Percentiles rank a stretch among this genome's conserved stretches.
phyloP scores from a whole-genome alignment of 345 rosid genomes.

The Citrus cavaleriei region DNA sequence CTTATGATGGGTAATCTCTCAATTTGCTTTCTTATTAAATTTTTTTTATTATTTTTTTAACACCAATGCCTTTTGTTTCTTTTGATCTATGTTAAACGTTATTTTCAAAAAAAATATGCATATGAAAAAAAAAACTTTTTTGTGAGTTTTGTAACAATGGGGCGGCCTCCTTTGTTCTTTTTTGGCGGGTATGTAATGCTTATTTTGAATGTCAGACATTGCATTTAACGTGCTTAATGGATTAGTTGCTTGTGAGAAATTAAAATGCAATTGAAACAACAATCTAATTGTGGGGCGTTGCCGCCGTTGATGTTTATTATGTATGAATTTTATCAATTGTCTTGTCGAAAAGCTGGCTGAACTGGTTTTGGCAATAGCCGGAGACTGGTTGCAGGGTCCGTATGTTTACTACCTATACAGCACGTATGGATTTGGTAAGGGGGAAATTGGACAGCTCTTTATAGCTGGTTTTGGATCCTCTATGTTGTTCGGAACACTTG shows the following conservation, averaged over 20 bases:
- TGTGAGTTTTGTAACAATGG: background rate
- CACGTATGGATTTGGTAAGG: conserved; percentile 63
- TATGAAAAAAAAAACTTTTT: background rate
- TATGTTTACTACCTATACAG: conserved; percentile 69
- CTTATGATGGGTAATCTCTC: conserved; percentile 64
- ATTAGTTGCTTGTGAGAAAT: background rate
- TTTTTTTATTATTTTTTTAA: no score
- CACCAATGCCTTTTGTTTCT: background rate
- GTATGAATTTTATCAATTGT: background rate
- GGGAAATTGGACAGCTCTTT: conserved; percentile 69
- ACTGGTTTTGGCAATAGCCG: conserved; percentile 26
- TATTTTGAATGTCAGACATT: background rate
- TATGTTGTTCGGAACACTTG: conserved; percentile 76
- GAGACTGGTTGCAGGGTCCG: conserved; percentile 81
- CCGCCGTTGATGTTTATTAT: background rate
- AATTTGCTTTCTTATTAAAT: background rate
- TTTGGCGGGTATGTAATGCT: background rate
- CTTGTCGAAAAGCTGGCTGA: background rate
- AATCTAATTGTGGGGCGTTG: background rate
- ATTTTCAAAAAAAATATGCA: no score
- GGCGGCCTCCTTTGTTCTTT: background rate
- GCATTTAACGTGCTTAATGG: background rate
- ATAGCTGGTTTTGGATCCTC: conserved; percentile 84
- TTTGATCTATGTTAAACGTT: background rate
- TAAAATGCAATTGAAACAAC: background rate